Base-by-base conservation (phyloP, 768 basidiomycete genomes). In the Sporobolomyces phaffii region DNA sequence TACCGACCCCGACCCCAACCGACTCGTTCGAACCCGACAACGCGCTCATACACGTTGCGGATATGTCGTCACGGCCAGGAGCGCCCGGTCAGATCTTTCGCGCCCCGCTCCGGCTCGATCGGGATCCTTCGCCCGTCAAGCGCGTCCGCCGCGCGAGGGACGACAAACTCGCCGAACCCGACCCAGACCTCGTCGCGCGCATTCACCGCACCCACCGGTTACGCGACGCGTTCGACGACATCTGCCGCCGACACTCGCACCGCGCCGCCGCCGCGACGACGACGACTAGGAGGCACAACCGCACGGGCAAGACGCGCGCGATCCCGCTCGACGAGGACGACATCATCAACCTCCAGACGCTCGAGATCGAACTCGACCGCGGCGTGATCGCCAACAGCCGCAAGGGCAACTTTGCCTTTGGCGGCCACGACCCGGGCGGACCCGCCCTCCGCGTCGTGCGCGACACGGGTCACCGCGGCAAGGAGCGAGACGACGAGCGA, bases 321-420 rank as follows among this genome's bases (percentile, higher is more conserved):
- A 36, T 70, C 17, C 61, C 61, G 4, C 47, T 66, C 14, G 69
- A 70, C 14, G 61, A 66, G 41, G 69, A 70, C 57, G 69, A 70
- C 62, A 70, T 70, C 33, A 67, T 70, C 57, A 65, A 70, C 48
- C 52, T 70, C 7, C 3, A n/a, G 10, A 44, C 40, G 20, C 26
- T 70, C 24, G 61, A 44, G 14, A 60, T 70, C 15, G 62, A 63
- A 13, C 5, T 53, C 24, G 69, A 70, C 48, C 49, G 69, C 26
- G 69, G 69, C 31, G 49, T 70, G 15, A 26, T 70, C 31, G 24
- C 61, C 1, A 50, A 51, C 34, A 31, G 31, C 2, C 38, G 56
- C 2, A 49, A 51, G 31, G 60, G 68, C 20, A 61, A 20, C 10
- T 70, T 65, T 33, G 54, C 68, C 2, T 62, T 70, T 31, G 68